Evolutionary conservation across 192 early-diverging fungal species (phyloP).

Genomic region (Backusella liffmaniae): DNA sequence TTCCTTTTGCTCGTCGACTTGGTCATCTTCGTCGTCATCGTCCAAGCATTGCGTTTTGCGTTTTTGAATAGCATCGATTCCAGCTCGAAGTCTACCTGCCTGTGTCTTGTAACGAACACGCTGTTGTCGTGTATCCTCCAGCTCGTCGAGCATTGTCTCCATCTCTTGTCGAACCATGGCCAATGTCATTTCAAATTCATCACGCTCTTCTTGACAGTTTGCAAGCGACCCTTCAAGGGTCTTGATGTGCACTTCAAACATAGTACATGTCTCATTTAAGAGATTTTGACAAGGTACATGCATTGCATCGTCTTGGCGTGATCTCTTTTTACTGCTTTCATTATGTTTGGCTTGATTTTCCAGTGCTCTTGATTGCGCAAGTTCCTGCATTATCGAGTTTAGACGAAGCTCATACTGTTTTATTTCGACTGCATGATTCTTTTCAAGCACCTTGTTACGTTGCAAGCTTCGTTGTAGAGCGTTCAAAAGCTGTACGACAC

Average conservation of each 20-base stretch:
- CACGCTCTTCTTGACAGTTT: constrained; percentile 10
- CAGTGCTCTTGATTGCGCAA: neutral
- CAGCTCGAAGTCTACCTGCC: constrained; percentile 4
- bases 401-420: neutral
- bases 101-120: constrained; percentile 10
- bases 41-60: neutral
- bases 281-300: neutral
- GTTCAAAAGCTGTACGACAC: neutral
- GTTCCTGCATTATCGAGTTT: neutral
- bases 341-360: neutral
- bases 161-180: constrained; percentile 10
- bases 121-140: constrained; percentile 4
- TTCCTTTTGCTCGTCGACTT: neutral
- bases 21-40: neutral
- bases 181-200: constrained; percentile 6
- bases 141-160: constrained; percentile 14
- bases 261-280: neutral
- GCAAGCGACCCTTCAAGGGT: neutral
- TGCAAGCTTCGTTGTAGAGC: neutral
- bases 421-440: neutral
- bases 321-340: neutral
- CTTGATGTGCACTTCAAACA: neutral
- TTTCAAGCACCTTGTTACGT: neutral
- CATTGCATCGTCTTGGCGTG: neutral
- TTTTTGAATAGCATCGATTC: constrained; percentile 15